Conservation (phyloP, 371 early-diverging fungal genomes). For the Syncephalastrum monosporum region DNA sequence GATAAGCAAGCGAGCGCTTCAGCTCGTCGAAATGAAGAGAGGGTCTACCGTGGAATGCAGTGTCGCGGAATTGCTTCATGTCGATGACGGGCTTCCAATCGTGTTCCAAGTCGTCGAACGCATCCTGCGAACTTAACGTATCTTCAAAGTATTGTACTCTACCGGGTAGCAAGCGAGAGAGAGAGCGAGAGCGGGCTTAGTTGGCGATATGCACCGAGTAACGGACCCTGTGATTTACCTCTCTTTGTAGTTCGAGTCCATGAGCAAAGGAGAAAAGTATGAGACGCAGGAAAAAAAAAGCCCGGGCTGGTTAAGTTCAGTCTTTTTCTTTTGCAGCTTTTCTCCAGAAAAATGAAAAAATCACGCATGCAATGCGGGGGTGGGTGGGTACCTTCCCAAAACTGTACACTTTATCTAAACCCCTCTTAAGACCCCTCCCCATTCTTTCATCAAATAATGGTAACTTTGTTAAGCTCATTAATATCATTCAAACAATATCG, state of each 20-base stretch:
- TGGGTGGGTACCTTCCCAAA: too few species aligned
- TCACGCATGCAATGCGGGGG: too few species aligned
- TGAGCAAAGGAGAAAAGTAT: conserved; percentile 10
- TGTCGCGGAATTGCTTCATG: conserved; percentile 48
- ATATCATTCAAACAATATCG: conserved; percentile 3
- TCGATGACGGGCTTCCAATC: conserved; percentile 47
- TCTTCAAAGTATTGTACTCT: conserved; percentile 43
- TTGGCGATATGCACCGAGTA: too few species aligned
- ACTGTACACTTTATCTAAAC: not conserved
- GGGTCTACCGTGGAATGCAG: conserved; percentile 48
- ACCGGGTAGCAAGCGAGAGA: not conserved
- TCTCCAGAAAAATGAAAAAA: too few species aligned
- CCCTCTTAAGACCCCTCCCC: not conserved
- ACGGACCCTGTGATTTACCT: conserved; percentile 17
- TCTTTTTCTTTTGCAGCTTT: not conserved
- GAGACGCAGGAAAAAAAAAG: not conserved
- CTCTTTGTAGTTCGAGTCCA: conserved; percentile 46
- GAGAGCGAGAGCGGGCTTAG: not conserved
- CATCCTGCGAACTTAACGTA: conserved; percentile 28
- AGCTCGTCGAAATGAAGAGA: too few species aligned
- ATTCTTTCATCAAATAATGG: conserved; percentile 2
- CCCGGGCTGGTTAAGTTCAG: not conserved
- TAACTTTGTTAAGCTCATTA: not conserved
- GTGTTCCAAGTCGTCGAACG: conserved; percentile 14
- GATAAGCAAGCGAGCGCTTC: too few species aligned